phyloP scores from a whole-genome alignment of 345 rosid genomes.

The Melaleuca alternifolia region DNA sequence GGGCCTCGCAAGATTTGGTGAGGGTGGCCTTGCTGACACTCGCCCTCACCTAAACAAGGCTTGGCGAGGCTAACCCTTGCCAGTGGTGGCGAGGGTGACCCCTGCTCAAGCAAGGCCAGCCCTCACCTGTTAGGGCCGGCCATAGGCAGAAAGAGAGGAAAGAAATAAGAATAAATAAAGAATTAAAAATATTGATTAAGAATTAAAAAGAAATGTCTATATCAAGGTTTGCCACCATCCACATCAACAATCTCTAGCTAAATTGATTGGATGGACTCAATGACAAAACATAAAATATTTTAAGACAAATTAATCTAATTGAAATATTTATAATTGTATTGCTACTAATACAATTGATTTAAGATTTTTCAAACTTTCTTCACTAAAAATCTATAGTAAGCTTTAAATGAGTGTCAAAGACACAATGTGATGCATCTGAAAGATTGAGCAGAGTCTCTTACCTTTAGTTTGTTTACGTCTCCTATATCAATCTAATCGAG shows the following conservation, averaged over 20 bases:
- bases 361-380: too few species aligned
- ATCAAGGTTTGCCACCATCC: too few species aligned
- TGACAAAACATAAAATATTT: too few species aligned
- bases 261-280: too few species aligned
- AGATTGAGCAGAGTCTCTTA: neutral
- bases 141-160: neutral
- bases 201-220: too few species aligned
- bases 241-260: too few species aligned
- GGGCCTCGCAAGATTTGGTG: neutral
- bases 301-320: too few species aligned
- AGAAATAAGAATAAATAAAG: neutral
- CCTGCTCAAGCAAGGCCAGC: neutral
- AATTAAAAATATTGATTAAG: too few species aligned
- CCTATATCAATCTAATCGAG: neutral
- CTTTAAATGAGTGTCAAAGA: neutral
- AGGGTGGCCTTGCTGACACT: neutral
- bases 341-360: too few species aligned
- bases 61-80: rapidly evolving
- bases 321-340: too few species aligned
- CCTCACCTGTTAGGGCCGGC: too few species aligned
- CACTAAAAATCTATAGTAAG: neutral
- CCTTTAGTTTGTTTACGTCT: neutral
- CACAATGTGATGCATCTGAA: neutral
- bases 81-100: neutral
- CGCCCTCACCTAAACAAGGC: neutral